Conservation (phyloP, 1,139 yeast species). For the Neolecta irregularis region DNA sequence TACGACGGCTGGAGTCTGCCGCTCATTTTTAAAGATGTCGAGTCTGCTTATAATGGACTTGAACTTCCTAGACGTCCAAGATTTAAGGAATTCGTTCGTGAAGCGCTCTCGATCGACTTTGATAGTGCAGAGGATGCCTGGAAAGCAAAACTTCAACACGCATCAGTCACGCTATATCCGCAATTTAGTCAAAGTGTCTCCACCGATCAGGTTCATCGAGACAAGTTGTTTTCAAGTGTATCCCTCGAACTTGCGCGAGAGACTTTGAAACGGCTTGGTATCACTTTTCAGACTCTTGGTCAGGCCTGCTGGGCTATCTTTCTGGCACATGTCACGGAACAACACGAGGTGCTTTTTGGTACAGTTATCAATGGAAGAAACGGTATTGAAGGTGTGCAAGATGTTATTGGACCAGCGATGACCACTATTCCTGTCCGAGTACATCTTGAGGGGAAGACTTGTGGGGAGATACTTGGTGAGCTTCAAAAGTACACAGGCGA, state of each 20-base stretch:
- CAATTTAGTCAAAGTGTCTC: neutral
- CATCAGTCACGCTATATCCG: neutral
- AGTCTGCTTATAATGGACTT: conserved; percentile 1
- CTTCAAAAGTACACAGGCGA: conserved; percentile 9
- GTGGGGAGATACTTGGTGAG: conserved; percentile 4
- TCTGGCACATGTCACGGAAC: conserved; percentile 9
- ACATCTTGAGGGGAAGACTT: conserved; percentile 3
- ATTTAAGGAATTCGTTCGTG: neutral
- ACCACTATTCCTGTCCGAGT: conserved; percentile 15
- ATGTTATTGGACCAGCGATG: conserved; percentile 17
- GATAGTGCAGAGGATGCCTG: too few species aligned
- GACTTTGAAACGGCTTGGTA: conserved; percentile 5
- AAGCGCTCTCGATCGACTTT: too few species aligned
- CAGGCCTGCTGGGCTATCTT: conserved; percentile 15
- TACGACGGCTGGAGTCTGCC: conserved; percentile 16
- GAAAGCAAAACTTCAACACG: too few species aligned
- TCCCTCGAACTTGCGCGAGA: too few species aligned
- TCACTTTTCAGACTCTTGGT: conserved; percentile 16
- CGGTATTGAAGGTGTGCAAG: conserved; percentile 13
- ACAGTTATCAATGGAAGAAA: conserved; percentile 16
- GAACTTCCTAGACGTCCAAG: conserved; percentile 7
- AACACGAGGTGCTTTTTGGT: conserved; percentile 14
- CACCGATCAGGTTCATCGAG: neutral
- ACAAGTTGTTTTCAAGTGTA: neutral
- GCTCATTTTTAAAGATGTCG: conserved; percentile 10